Conservation (phyloP, 176 grass and related monocot genomes). For the Canna indica region DNA sequence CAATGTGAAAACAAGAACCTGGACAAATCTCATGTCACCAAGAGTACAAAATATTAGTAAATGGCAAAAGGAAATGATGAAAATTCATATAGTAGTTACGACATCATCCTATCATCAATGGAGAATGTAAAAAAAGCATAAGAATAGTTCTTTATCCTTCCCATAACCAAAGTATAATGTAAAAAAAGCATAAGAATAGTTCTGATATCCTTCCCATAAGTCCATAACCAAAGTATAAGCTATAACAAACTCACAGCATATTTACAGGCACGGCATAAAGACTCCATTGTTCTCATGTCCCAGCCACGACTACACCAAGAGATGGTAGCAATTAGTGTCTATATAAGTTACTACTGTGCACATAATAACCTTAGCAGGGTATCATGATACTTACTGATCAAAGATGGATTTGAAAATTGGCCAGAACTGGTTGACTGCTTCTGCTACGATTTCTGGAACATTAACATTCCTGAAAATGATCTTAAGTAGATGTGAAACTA, state of each 20-base stretch:
- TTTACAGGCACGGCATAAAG: constrained; percentile 87
- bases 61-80: not conserved
- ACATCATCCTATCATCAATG: too few relatives aligned
- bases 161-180: not conserved
- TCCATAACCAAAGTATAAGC: not conserved
- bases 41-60: not conserved
- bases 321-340: constrained; percentile 17
- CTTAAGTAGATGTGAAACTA: constrained; percentile 14
- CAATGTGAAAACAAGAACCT: not conserved
- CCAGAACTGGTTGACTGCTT: constrained; percentile 81
- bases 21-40: too few relatives aligned
- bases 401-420: constrained; percentile 74
- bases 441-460: constrained; percentile 84
- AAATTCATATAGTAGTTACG: too few relatives aligned
- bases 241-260: constrained; percentile 71
- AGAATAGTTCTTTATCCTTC: too few relatives aligned
- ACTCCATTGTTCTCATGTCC: constrained; percentile 97
- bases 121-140: too few relatives aligned
- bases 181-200: too few relatives aligned
- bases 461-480: constrained; percentile 65
- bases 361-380: constrained; percentile 14
- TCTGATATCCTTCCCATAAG: too few relatives aligned
- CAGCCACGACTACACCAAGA: constrained; percentile 65
- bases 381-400: constrained; percentile 57
- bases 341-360: not conserved